Conservation (phyloP, 2,329 filamentous ascomycete species). For the Colletotrichum sp. region DNA sequence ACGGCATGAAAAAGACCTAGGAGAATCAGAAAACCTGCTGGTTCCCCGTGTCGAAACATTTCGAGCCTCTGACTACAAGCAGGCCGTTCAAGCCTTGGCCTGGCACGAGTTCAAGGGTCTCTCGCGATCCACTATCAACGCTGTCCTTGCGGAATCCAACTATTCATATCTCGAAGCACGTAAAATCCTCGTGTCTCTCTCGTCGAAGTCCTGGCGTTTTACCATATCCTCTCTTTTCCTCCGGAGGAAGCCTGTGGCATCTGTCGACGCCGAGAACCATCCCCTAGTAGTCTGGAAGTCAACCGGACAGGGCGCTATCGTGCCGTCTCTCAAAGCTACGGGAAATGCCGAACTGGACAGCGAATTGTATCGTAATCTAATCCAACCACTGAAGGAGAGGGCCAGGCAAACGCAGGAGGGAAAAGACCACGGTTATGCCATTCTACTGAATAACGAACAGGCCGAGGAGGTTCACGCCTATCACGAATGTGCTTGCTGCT, state of each 20-base stretch:
- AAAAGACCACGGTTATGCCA: slow-evolving; percentile 58
- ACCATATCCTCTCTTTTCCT: slow-evolving; percentile 75
- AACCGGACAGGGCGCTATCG: slow-evolving; percentile 54
- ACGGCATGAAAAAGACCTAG: slow-evolving; percentile 32
- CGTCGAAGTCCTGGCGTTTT: slow-evolving; percentile 79
- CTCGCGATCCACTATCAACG: slow-evolving; percentile 75
- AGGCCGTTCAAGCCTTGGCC: slow-evolving; percentile 70
- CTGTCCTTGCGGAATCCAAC: slow-evolving; percentile 81
- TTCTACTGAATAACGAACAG: slow-evolving; percentile 61
- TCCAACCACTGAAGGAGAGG: slow-evolving; percentile 56
- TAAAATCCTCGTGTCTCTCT: slow-evolving; percentile 70
- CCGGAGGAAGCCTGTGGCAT: slow-evolving; percentile 62
- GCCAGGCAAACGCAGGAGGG: slow-evolving; percentile 49
- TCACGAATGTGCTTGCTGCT: slow-evolving; percentile 82
- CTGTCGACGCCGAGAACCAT: slow-evolving; percentile 62
- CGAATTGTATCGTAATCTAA: slow-evolving; percentile 64
- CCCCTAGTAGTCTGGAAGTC: slow-evolving; percentile 68
- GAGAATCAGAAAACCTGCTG: background rate
- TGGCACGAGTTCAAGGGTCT: slow-evolving; percentile 79
- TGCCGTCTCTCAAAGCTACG: slow-evolving; percentile 69
- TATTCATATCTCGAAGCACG: slow-evolving; percentile 78
- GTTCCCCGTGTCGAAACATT: slow-evolving; percentile 70
- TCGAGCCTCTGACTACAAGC: slow-evolving; percentile 69
- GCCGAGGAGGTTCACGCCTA: slow-evolving; percentile 61
- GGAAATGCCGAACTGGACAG: slow-evolving; percentile 68